phyloP scores from a whole-genome alignment of 257 asterid species.

The Jacaranda mimosifolia region DNA sequence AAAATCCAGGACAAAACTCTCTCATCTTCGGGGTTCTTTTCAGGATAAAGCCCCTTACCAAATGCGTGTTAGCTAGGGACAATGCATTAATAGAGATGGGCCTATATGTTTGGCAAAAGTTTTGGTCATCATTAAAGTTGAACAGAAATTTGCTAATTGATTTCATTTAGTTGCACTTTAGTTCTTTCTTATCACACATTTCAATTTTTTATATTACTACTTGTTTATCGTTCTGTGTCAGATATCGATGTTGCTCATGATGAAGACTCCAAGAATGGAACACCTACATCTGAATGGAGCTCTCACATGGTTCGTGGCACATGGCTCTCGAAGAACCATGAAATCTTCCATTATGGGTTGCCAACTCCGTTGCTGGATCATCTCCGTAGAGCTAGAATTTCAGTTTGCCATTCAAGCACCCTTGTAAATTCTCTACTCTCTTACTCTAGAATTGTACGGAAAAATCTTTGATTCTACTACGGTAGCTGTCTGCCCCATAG shows the following conservation, averaged over 20 bases:
- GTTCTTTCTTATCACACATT: too few species aligned
- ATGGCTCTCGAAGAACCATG: slow-evolving; percentile 76
- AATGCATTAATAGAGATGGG: too few species aligned
- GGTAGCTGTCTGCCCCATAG: background rate
- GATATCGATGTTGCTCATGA: slow-evolving; percentile 62
- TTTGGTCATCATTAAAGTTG: too few species aligned
- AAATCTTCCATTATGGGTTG: slow-evolving; percentile 75
- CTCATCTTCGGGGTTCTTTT: too few species aligned
- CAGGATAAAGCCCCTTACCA: too few species aligned
- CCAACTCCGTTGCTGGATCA: slow-evolving; percentile 72
- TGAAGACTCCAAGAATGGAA: slow-evolving; percentile 49
- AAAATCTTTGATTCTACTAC: slow-evolving; percentile 5
- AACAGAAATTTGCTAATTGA: too few species aligned
- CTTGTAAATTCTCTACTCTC: slow-evolving; percentile 48
- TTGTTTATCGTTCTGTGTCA: slow-evolving; percentile 38
- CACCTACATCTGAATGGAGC: slow-evolving; percentile 56
- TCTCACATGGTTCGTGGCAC: slow-evolving; percentile 94
- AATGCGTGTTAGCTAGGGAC: too few species aligned
- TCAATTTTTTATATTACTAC: too few species aligned
- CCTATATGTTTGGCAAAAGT: too few species aligned
- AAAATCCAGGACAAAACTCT: too few species aligned
- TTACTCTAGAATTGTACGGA: slow-evolving; percentile 3
- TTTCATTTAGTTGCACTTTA: too few species aligned
- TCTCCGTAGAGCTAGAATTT: slow-evolving; percentile 64
- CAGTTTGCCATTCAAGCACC: slow-evolving; percentile 41